Percentiles rank a stretch among this genome's conserved stretches.
These are phyloP conservation scores for Bipolaris victoriae DNA, from an alignment of 2,329 filamentous ascomycete genomes.

Conservation along the genomic window DNA sequence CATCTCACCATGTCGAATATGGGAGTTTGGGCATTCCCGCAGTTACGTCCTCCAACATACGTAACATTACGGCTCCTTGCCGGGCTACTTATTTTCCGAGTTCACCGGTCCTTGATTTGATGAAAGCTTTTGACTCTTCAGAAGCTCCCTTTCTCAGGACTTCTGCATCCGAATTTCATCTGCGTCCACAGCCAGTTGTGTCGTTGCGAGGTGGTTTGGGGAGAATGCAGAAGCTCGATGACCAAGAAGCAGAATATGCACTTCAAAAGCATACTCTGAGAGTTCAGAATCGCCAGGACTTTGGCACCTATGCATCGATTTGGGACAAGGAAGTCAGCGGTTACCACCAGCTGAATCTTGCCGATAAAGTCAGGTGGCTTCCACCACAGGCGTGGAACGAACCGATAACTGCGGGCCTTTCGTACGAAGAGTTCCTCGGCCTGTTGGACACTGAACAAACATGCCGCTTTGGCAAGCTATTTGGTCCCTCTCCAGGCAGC, in stretches of 20 bases:
- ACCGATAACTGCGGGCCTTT: background rate
- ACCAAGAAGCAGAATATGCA: background rate
- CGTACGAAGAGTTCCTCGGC: background rate
- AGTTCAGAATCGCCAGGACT: background rate
- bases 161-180: background rate
- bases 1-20: conserved; percentile 10
- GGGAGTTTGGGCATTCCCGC: conserved; percentile 15
- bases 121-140: background rate
- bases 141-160: background rate
- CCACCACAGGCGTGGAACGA: background rate
- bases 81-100: background rate
- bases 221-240: background rate
- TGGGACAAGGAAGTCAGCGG: background rate
- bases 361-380: background rate
- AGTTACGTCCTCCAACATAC: conserved; percentile 12
- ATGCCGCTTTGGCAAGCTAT: background rate
- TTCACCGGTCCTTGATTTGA: background rate
- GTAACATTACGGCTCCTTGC: conserved; percentile 16
- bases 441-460: background rate
- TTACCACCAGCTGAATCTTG: background rate
- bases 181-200: conserved; percentile 1
- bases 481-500: background rate
- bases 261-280: background rate
- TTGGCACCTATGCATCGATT: background rate
- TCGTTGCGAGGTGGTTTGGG: conserved; percentile 26